Conservation (phyloP, 1,284 basidiomycete species). For the Hemileia vastatrix region DNA sequence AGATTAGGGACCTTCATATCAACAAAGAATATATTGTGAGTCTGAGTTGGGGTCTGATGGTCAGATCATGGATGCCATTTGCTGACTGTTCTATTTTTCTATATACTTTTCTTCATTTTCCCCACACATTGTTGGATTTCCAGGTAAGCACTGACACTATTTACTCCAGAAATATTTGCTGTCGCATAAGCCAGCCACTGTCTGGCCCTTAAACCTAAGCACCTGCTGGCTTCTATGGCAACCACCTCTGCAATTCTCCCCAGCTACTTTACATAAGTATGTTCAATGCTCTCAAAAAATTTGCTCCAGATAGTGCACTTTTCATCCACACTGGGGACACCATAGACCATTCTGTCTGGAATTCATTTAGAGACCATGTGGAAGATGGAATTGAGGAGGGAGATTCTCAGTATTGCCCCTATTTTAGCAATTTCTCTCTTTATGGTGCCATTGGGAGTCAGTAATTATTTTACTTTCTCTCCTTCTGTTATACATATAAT, state of each 20-base stretch:
- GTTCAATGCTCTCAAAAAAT: slow-evolving; percentile 47
- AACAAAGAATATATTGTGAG: slow-evolving; percentile 44
- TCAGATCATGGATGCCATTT: not conserved
- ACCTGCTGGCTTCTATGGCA: slow-evolving; percentile 50
- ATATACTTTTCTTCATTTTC: not conserved
- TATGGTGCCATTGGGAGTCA: slow-evolving; percentile 39
- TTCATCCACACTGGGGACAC: slow-evolving; percentile 58
- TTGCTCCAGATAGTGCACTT: slow-evolving; percentile 48
- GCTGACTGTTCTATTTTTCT: no score
- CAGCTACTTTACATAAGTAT: slow-evolving; percentile 51
- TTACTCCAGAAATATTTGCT: slow-evolving; percentile 56
- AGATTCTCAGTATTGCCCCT: slow-evolving; percentile 16
- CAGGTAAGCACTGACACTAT: slow-evolving; percentile 50
- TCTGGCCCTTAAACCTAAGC: slow-evolving; percentile 21
- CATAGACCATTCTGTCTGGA: slow-evolving; percentile 48
- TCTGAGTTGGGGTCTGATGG: no score
- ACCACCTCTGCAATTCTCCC: slow-evolving; percentile 52
- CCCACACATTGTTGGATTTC: not conserved
- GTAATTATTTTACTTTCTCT: no score
- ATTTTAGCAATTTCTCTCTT: slow-evolving; percentile 26
- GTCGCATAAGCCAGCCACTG: slow-evolving; percentile 40
- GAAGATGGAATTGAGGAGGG: slow-evolving; percentile 21
- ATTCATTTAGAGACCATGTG: slow-evolving; percentile 24
- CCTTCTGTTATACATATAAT: no score
- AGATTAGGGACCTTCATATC: slow-evolving; percentile 40